Evolutionary conservation across 768 basidiomycete species (phyloP), one percentile per base, ranked within the genome.

Genomic region (Trametes maxima): DNA sequence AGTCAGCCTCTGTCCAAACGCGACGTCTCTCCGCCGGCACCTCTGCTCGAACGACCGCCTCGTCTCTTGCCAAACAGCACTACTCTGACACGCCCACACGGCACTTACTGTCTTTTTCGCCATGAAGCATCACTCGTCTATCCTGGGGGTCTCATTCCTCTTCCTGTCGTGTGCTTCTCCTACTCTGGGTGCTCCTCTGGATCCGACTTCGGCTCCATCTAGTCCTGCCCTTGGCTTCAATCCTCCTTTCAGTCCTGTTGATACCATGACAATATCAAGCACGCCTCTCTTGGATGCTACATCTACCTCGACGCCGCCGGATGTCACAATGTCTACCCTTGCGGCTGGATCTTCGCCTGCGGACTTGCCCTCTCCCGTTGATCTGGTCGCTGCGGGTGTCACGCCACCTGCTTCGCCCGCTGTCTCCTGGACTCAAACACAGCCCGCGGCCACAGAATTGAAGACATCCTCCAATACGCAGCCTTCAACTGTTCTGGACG

Each of bases 21-120:
- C 28, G 8, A 33, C 28, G 28, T 3, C 28, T 8, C 43, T 44
- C 43, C n/a, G 17, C 33, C 13, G 42, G 3, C 21, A 16, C 16
- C 14, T 22, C 16, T 33, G 3, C 28, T n/a, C 13, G 21, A 43
- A 8, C 53, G 39, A 11, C 17, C 16, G 3, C 14, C 36, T 25
- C 28, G 5, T 28, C 54, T 17, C 42, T 5, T 13, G 28, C 8
- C 22, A 4, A 4, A 12, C 51, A 33, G 24, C n/a, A 45, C 35
- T 37, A 25, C n/a, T 24, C 60, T 44, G 25, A 10, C 46, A 65
- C 67, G 67, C 67, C 67, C 67, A 42, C 67, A 67, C 63, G 67
- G 67, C 67, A 67, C 19, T 39, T 36, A 44, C 49, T 40, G 19
- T 42, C 57, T 22, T 56, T 50, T 42, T 21, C 52, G 33, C 3